Base-by-base conservation (phyloP, 106 monocot genomes). In the Acorus calamus region DNA sequence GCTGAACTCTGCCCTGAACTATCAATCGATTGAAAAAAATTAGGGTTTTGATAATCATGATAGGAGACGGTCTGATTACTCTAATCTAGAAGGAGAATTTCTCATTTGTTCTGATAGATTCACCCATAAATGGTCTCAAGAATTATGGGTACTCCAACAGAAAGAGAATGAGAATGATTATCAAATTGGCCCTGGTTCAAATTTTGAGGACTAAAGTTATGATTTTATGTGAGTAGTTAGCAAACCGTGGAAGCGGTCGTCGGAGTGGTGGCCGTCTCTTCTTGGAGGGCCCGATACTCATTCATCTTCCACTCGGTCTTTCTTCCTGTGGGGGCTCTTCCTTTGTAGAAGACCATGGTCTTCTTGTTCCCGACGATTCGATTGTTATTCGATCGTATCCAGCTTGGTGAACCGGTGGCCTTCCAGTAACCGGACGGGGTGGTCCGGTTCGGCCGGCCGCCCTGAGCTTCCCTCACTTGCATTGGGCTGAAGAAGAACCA, bases 401-500 rank as follows among this genome's bases (percentile, higher is more conserved):
- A 45, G 46, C 68, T 67, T 0, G 82, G 74, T 2, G 87, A 82
- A 8, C 87, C 92, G 3, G 87, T 87, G 44, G 87, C 77, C 78
- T 92, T 92, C 92, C 92, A 92, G 69, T 87, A 92, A 11, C 92
- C 92, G 3, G 84, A 70, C 0, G 79, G 62, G 13, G 92, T 87
- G 57, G 72, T 87, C 7, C 92, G 67, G 4, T 56, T 73, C 3
- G 87, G 82, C 66, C 87, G 68, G 8, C 92, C 92, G 2, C 92
- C 92, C 0, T 72, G 84, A 1, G 79, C 59, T 56, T 92, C 92
- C 48, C 84, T 67, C 60, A 70, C 66, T 42, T 87, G 92, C 67
- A 44, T 60, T 3, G 84, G 92, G 67, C 81, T 84, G 77, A 92
- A 84, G 87, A 82, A 92, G 73, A 92, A 92, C 87, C 92, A 84